A percentile compares a stretch with the other conserved stretches of the same genome.
These are phyloP conservation scores for Caloboletus inedulis DNA, from an alignment of 1,284 basidiomycete genomes.

Conservation along the genomic window DNA sequence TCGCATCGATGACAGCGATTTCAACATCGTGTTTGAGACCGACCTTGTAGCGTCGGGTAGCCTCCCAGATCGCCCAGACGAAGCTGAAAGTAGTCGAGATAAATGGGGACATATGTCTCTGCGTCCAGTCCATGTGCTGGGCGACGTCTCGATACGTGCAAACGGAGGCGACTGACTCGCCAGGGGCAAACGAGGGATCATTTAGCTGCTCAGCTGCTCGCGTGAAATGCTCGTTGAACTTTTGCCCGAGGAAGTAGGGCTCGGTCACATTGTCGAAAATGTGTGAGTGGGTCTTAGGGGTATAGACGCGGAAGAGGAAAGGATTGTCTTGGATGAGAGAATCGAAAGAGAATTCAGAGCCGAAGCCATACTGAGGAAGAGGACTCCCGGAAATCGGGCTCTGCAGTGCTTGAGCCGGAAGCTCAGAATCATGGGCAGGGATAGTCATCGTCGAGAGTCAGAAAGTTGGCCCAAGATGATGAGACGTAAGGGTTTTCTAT, in stretches of 20 bases:
- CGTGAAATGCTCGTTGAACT: slow-evolving; percentile 52
- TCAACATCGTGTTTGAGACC: slow-evolving; percentile 70
- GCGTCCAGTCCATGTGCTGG: slow-evolving; percentile 71
- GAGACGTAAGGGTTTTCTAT: slow-evolving; percentile 30
- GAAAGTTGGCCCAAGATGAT: slow-evolving; percentile 8
- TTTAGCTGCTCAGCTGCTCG: slow-evolving; percentile 40
- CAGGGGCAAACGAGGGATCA: slow-evolving; percentile 22
- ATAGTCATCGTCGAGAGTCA: slow-evolving; percentile 26
- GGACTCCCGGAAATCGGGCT: slow-evolving; percentile 24
- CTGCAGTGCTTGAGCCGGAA: slow-evolving; percentile 18
- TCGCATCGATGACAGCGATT: slow-evolving; percentile 73
- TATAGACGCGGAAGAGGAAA: slow-evolving; percentile 75
- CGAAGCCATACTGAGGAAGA: slow-evolving; percentile 72
- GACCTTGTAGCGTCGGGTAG: slow-evolving; percentile 63
- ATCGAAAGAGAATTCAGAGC: slow-evolving; percentile 57
- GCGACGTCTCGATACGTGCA: slow-evolving; percentile 60
- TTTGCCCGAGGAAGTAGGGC: slow-evolving; percentile 61
- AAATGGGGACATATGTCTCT: slow-evolving; percentile 61
- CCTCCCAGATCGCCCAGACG: slow-evolving; percentile 77
- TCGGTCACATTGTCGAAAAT: slow-evolving; percentile 48
- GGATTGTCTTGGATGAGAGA: slow-evolving; percentile 58
- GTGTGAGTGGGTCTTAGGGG: slow-evolving; percentile 58
- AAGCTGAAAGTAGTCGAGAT: slow-evolving; percentile 76
- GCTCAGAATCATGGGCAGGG: slow-evolving; percentile 15
- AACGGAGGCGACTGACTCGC: slow-evolving; percentile 34